Base-by-base conservation (phyloP, 768 basidiomycete genomes). In the Omphalotus guepiniiformis region DNA sequence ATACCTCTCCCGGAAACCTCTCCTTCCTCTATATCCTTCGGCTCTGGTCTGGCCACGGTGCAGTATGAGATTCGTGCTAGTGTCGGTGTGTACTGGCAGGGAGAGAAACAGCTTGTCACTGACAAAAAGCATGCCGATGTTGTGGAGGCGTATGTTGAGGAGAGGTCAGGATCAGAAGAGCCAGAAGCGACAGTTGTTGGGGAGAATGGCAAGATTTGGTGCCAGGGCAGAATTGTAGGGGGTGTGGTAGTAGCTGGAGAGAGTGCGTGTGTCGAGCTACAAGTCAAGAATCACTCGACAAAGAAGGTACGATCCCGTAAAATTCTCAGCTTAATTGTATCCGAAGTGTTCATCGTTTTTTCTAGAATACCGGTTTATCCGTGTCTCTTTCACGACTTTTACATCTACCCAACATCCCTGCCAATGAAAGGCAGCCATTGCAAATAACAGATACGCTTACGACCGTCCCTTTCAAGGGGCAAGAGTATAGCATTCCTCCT, bases 291-390 rank as follows among this genome's bases (percentile, higher is more conserved):
- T 56, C 84, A 89, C 59, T 86, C 88, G 1, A 66, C 69, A 42
- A 88, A 85, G 67, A 90, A 85, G 83, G 89, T 87, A 39, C n/a
- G n/a, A n/a, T n/a, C n/a, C n/a, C n/a, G n/a, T n/a, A 34, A 35
- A 13, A 6, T n/a, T 16, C 13, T 36, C 25, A 38, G 23, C 3
- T 25, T 21, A 8, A 38, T 29, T 9, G n/a, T 28, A 16, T 8
- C 26, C 16, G 54, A 45, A 22, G 7, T 29, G 49, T 35, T 45
- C 22, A 46, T 28, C 42, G 26, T 37, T 34, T 40, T 36, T 26
- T 43, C 26, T 48, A 91, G 89, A 90, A 88, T 51, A 72, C 82
- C 1, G 80, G 83, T 7, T 60, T 92, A 44, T 74, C 77, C 0
- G 53, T 90, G 30, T 71, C 79, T 1, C 66, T 92, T 29, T 75